Base-by-base conservation (phyloP, 257 asterid genomes). In the Solanum sitiens region DNA sequence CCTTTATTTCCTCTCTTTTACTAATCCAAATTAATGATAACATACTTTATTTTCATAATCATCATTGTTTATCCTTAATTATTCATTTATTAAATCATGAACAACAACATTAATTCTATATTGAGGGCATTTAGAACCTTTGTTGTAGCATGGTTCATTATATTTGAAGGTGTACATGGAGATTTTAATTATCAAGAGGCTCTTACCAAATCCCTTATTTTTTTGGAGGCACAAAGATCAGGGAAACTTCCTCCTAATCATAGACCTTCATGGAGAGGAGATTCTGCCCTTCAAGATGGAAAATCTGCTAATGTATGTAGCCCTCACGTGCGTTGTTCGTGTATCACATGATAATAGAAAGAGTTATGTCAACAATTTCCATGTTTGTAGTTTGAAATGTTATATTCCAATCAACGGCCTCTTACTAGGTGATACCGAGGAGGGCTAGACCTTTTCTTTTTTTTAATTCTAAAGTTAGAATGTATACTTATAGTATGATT, bases 141-240 rank as follows among this genome's bases (percentile, higher is more conserved):
- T 47, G 18, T 30, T 80, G 18, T 80, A 27, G 44, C 68, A 27
- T 80, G 85, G 85, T 80, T 80, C 42, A 9, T 80, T 47, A 30
- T 47, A 27, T 80, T 80, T 80, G 68, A 80, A 9, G 85, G 85
- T 47, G 91, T 87, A 11, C 45, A 39, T 9, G 93, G 94, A 25
- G 85, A 89, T 86, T 86, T 95, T 20, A 75, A 95, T 86, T 96
- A 96, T 74, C 86, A 87, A 9, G 88, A 75, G 12, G 98, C 99
- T n/a, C 94, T 96, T 0, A 92, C 88, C 2, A 96, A 96, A 87
- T 96, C 97, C 8, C 86, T 96, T 73, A 92, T 95, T 42, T 96
- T 96, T 92, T 86, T 96, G 63, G 99, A 96, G 92, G 98, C 97
- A 20, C 99, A 96, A 83, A 87, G 99, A 90, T 96, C 99, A 0